These are phyloP conservation scores for Ogataea kodamae DNA, from an alignment of 805 yeast species.

Conservation along the genomic window DNA sequence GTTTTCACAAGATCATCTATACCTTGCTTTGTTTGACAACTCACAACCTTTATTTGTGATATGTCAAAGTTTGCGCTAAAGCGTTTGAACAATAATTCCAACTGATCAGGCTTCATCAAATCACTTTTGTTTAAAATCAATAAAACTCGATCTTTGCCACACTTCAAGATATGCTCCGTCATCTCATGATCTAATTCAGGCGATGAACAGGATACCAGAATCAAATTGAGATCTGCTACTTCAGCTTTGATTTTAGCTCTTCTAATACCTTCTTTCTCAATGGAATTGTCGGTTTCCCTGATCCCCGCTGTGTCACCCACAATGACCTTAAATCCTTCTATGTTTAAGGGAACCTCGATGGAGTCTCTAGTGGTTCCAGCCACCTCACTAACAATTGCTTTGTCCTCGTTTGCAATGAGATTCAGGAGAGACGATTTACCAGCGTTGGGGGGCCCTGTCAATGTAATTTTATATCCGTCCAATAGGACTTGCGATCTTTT, in stretches of 20 bases:
- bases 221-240: conserved; percentile 65
- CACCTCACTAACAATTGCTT: conserved; percentile 84
- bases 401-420: conserved; percentile 68
- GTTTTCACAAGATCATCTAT: conserved; percentile 41
- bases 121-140: conserved; percentile 63
- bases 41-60: conserved; percentile 39
- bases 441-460: conserved; percentile 93
- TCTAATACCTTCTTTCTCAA: conserved; percentile 72
- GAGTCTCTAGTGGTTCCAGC: conserved; percentile 95
- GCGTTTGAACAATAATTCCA: conserved; percentile 19
- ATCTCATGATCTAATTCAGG: conserved; percentile 36
- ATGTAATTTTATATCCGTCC: conserved; percentile 67
- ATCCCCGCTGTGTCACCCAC: conserved; percentile 95
- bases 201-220: conserved; percentile 51
- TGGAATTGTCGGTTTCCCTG: conserved; percentile 40
- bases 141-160: conserved; percentile 24
- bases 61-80: conserved; percentile 29
- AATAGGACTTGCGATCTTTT: conserved; percentile 59
- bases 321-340: conserved; percentile 78
- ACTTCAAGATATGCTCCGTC: conserved; percentile 34
- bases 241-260: conserved; percentile 63
- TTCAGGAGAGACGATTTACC: conserved; percentile 91
- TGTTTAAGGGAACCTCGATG: conserved; percentile 75
- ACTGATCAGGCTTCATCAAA: conserved; percentile 28
- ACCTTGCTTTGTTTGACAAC: conserved; percentile 59